Evolutionary conservation across 139 green algal genomes (phyloP), one percentile per base, ranked within the genome.

Genomic region (Coelastrella sp.): DNA sequence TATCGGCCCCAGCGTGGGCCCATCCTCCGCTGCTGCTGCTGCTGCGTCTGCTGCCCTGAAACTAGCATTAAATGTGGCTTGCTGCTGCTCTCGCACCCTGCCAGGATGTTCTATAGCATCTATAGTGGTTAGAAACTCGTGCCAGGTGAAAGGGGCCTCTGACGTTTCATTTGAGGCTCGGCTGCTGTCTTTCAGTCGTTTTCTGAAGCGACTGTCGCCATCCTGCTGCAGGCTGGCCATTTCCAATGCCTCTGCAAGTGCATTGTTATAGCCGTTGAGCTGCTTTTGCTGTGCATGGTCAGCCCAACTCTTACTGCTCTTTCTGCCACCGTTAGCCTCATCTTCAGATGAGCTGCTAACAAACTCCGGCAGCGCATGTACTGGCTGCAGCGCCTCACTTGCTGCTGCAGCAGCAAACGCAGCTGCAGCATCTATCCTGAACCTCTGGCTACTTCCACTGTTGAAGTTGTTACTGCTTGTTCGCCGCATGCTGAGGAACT

Each of bases 41-140:
- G 32, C 32, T 60, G 84, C 59, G 47, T 19, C 11, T 23, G 87
- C 64, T 13, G 60, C 8, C 61, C 23, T 13, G 17, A 73, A 32
- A 65, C 66, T 80, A 17, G 19, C 83, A 80, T n/a, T 7, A 23
- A 56, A 14, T 68, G 79, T 56, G 20, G 80, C 47, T 71, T 84
- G 73, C 32, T 90, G 87, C 77, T 91, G 87, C 77, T 75, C 60
- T 23, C 60, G 84, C 68, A 91, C 82, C 83, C 19, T 47, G 19
- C 13, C 23, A 23, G 75, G 82, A 47, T 90, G 20, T 56, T 86
- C 59, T 19, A 92, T 91, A 19, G 87, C 87, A 32, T 56, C 54
- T 5, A 91, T 14, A 6, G 88, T 91, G 2, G 61, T 64, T 22
- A 91, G 57, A 64, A 88, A 91, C 80, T 91, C 88, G 11, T 81